A percentile compares a stretch with the other conserved stretches of the same genome.
Conservation (phyloP, 441 rosid genomes). For the Aleurites moluccanus region DNA sequence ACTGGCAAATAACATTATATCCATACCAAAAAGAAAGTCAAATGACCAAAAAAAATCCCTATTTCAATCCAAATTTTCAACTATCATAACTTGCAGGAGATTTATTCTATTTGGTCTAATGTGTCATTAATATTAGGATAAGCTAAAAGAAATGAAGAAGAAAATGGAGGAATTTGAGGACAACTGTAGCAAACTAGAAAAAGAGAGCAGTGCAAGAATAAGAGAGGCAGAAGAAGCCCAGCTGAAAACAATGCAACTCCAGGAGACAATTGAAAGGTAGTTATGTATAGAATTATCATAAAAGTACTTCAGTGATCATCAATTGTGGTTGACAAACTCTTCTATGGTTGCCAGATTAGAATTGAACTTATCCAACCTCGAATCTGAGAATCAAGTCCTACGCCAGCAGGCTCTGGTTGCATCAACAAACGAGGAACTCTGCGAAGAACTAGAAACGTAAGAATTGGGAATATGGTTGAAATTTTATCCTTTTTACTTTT, state of each 20-base stretch:
- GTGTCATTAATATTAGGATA: conserved; percentile 35
- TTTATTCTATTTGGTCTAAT: conserved; percentile 5
- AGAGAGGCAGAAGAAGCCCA: conserved; percentile 54
- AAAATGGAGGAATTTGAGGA: conserved; percentile 48
- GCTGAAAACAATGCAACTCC: conserved; percentile 43
- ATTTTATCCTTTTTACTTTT: neutral
- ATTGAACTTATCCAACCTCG: conserved; percentile 51
- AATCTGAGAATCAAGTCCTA: conserved; percentile 73
- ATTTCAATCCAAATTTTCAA: neutral
- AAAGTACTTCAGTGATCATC: neutral
- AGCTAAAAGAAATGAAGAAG: conserved; percentile 37
- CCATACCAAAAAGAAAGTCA: neutral
- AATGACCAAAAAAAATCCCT: neutral
- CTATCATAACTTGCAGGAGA: neutral
- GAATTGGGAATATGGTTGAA: neutral
- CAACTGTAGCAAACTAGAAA: conserved; percentile 41
- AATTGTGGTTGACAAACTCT: neutral
- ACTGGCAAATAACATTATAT: neutral
- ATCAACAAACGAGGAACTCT: conserved; percentile 42
- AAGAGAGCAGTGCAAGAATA: conserved; percentile 40
- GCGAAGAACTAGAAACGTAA: conserved; percentile 47
- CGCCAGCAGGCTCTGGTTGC: conserved; percentile 64
- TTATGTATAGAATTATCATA: conserved; percentile 17
- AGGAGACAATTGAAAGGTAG: conserved; percentile 50
- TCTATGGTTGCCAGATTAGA: conserved; percentile 44